phyloP scores from a whole-genome alignment of 1,284 basidiomycete genomes.

The Prillingera fragicola region DNA sequence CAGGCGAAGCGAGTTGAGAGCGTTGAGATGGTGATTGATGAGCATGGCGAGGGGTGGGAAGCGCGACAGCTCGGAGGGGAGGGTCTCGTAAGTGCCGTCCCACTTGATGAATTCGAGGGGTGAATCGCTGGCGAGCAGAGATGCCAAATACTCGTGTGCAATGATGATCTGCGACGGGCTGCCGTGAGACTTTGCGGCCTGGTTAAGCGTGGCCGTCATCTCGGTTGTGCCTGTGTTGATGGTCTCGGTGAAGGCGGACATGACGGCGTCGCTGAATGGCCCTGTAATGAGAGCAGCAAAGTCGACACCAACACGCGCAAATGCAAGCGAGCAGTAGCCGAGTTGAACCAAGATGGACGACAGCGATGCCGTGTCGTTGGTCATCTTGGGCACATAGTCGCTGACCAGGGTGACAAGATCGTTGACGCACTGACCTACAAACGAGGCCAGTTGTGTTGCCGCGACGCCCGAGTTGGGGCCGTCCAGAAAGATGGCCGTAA shows the following conservation, averaged over 20 bases:
- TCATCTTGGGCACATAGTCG: constrained; percentile 50
- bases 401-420: constrained; percentile 52
- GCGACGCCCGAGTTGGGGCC: constrained; percentile 17
- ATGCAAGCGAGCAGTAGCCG: constrained; percentile 85
- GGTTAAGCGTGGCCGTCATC: constrained; percentile 24
- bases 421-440: constrained; percentile 53
- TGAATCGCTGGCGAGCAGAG: constrained; percentile 19
- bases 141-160: constrained; percentile 31
- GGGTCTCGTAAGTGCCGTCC: constrained; percentile 5
- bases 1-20: constrained; percentile 74
- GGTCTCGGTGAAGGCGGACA: constrained; percentile 49
- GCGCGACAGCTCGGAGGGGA: constrained; percentile 58
- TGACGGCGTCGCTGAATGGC: constrained; percentile 61
- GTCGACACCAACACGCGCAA: constrained; percentile 83
- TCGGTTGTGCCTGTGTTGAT: constrained; percentile 46
- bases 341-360: constrained; percentile 83
- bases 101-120: constrained; percentile 11
- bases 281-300: constrained; percentile 63
- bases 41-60: constrained; percentile 72
- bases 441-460: constrained; percentile 57
- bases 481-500: constrained; percentile 80
- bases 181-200: constrained; percentile 22
- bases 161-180: constrained; percentile 35
- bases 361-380: constrained; percentile 59
- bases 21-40: constrained; percentile 66